Percentiles rank a stretch among this genome's conserved stretches.
phyloP scores from a whole-genome alignment of 352 stramenopile species.

The Phytophthora vignae region DNA sequence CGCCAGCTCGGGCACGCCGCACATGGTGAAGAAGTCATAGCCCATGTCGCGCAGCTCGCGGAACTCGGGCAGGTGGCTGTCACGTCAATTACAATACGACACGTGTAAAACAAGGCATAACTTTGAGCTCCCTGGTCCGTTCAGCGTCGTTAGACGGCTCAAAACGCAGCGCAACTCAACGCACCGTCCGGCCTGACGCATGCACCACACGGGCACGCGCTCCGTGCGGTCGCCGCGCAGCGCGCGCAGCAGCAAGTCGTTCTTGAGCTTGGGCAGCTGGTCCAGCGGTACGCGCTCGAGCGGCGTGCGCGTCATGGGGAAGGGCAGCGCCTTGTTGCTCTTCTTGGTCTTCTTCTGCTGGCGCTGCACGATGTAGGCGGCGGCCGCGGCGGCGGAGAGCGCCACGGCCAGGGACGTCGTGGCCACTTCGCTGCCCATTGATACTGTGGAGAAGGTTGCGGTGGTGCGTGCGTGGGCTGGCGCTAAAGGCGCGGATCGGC shows the following conservation, averaged over 20 bases:
- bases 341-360: slow-evolving; percentile 48
- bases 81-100: not conserved
- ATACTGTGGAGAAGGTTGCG: not conserved
- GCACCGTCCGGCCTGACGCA: slow-evolving; percentile 96
- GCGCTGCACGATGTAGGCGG: slow-evolving; percentile 67
- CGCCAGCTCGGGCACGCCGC: slow-evolving; percentile 81
- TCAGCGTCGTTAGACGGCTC: not conserved
- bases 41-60: slow-evolving; percentile 80
- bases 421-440: slow-evolving; percentile 27
- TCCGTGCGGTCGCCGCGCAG: slow-evolving; percentile 89
- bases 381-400: slow-evolving; percentile 65
- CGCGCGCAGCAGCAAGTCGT: slow-evolving; percentile 90
- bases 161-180: not conserved
- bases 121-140: not conserved
- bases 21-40: slow-evolving; percentile 94
- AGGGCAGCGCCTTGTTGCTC: slow-evolving; percentile 47
- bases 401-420: slow-evolving; percentile 40
- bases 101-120: not conserved
- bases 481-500: slow-evolving; percentile 15
- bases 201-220: slow-evolving; percentile 96
- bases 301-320: slow-evolving; percentile 72
- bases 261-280: slow-evolving; percentile 87
- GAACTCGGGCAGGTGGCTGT: slow-evolving; percentile 90
- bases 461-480: not conserved
- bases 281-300: slow-evolving; percentile 74